Conservation (phyloP, 2,329 filamentous ascomycete species). For the Colletotrichum lini region DNA sequence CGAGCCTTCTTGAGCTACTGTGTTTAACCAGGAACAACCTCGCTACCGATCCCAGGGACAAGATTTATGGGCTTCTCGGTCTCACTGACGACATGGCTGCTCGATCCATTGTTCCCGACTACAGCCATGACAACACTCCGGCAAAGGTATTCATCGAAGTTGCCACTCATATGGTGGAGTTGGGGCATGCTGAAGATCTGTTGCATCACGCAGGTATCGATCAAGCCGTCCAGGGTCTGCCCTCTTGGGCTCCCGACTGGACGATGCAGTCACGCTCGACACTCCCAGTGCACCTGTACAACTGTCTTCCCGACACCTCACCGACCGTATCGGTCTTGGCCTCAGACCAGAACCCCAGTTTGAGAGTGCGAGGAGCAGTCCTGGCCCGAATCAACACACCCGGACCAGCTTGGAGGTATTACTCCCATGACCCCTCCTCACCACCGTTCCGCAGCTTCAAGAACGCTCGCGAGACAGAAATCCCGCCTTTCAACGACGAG, state of each 20-base stretch:
- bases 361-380: background rate
- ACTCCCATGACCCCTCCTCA: background rate
- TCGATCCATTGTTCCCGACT: conserved; percentile 14
- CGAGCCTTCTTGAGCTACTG: conserved; percentile 8
- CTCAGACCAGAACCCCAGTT: background rate
- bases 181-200: background rate
- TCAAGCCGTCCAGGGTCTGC: conserved; percentile 2
- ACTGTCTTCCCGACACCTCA: background rate
- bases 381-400: conserved; percentile 16
- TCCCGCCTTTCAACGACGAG: conserved; percentile 28
- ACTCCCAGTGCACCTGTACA: conserved; percentile 9
- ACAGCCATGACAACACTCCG: background rate
- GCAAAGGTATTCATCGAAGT: conserved; percentile 16
- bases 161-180: background rate
- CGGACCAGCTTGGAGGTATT: conserved; percentile 23
- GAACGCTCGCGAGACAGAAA: background rate
- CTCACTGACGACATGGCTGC: conserved; percentile 21
- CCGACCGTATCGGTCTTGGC: background rate
- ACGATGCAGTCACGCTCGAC: conserved; percentile 18
- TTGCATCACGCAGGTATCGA: conserved; percentile 26
- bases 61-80: conserved; percentile 26
- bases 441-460: background rate
- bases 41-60: conserved; percentile 20
- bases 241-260: conserved; percentile 34
- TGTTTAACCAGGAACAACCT: conserved; percentile 27